Conservation (phyloP, 495 filamentous ascomycete species). For the Aspergillus incahuasiensis region DNA sequence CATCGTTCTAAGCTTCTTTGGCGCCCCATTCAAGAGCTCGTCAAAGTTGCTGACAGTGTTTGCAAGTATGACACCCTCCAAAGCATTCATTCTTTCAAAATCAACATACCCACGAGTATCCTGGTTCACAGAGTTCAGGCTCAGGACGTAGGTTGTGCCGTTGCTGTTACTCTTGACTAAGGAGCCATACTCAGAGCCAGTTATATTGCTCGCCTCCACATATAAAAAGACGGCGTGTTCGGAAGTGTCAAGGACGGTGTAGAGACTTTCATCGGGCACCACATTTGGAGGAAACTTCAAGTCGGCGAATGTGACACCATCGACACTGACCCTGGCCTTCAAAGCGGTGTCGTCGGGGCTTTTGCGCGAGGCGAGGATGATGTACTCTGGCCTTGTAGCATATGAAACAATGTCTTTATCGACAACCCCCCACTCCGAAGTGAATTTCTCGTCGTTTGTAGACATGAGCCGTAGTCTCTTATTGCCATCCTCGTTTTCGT, state of each 20-base stretch:
- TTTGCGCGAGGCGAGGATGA: conserved; percentile 74
- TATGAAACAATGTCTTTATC: conserved; percentile 74
- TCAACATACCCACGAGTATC: conserved; percentile 75
- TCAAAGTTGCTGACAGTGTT: conserved; percentile 78
- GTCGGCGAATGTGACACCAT: conserved; percentile 75
- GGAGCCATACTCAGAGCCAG: conserved; percentile 66
- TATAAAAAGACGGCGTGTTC: conserved; percentile 91
- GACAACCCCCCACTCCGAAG: conserved; percentile 49
- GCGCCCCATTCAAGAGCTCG: conserved; percentile 54
- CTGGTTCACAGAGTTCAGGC: conserved; percentile 70
- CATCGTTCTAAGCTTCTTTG: conserved; percentile 79
- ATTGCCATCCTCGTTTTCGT: conserved; percentile 52
- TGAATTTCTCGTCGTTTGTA: conserved; percentile 68
- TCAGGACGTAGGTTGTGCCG: conserved; percentile 87
- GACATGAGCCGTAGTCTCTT: conserved; percentile 62
- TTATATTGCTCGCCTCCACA: conserved; percentile 63
- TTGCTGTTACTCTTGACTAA: conserved; percentile 98
- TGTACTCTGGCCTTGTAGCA: conserved; percentile 91
- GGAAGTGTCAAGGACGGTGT: conserved; percentile 89
- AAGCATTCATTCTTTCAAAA: conserved; percentile 89
- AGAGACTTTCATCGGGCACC: conserved; percentile 70
- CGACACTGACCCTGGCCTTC: conserved; percentile 74
- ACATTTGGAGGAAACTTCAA: conserved; percentile 83
- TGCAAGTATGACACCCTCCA: conserved; percentile 83
- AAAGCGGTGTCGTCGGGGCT: conserved; percentile 59